Evolutionary conservation across 164 flowering plant species (phyloP).

Genomic region (Warburgia ugandensis): DNA sequence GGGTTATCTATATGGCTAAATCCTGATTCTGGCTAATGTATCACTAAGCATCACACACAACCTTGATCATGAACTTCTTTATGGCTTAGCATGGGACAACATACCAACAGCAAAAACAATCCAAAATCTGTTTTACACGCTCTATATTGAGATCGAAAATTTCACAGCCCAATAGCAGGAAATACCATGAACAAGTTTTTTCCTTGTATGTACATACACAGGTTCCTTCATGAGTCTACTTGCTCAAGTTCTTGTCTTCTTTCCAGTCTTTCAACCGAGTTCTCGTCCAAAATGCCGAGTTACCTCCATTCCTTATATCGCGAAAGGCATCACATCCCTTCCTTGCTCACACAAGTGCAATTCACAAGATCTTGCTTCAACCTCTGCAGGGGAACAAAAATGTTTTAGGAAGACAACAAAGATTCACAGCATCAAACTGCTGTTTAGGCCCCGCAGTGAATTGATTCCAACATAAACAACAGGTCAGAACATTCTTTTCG

Average conservation of each 20-base stretch:
- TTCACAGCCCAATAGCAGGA: neutral
- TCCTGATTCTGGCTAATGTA: no score
- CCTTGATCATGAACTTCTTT: no score
- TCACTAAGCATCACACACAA: no score
- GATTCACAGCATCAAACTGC: neutral
- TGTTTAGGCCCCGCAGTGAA: neutral
- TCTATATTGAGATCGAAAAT: neutral
- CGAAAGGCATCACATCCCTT: neutral
- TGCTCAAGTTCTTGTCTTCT: neutral
- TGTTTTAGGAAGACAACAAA: neutral
- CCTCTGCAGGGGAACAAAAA: neutral
- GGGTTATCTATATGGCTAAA: no score
- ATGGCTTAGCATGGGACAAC: no score
- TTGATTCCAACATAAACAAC: neutral
- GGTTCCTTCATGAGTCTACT: neutral
- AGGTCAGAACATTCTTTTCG: no score
- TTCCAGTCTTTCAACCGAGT: neutral
- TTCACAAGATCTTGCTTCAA: slow-evolving; percentile 9
- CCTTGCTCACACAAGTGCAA: slow-evolving; percentile 10
- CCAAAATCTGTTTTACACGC: slow-evolving; percentile 2
- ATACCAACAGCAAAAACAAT: neutral
- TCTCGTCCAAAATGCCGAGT: neutral
- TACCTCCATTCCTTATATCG: neutral
- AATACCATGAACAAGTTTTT: neutral
- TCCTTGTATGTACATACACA: slow-evolving; percentile 3